Conservation (phyloP, 2,329 filamentous ascomycete species). For the Hymenoscyphus repandus region DNA sequence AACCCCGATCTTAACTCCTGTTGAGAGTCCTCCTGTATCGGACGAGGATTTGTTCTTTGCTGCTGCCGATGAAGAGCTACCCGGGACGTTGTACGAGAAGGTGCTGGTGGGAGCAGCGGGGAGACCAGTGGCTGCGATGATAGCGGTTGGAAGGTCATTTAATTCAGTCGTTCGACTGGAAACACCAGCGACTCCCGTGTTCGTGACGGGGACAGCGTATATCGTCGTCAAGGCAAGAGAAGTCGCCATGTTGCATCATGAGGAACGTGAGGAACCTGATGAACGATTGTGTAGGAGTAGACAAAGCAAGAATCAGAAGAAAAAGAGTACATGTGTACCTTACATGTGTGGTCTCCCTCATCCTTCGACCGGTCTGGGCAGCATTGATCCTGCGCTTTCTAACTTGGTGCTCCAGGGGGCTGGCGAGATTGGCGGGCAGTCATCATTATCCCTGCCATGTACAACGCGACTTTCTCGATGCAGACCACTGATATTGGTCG, state of each 20-base stretch:
- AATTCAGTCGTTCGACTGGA: background rate
- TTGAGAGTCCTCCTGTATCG: constrained; percentile 5
- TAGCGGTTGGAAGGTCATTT: background rate
- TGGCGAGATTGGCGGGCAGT: background rate
- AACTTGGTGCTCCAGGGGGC: no score
- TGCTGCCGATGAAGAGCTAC: background rate
- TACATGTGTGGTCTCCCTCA: no score
- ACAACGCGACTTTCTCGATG: background rate
- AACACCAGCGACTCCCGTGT: background rate
- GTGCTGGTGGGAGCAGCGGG: background rate
- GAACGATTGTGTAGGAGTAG: background rate
- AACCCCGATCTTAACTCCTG: constrained; percentile 19
- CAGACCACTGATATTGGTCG: no score
- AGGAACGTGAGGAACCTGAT: background rate
- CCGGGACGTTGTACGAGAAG: background rate
- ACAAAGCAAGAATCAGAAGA: background rate
- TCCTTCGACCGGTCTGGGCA: no score
- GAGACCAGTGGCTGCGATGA: background rate
- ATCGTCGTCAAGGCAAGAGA: constrained; percentile 1
- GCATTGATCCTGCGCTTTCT: no score
- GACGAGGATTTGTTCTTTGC: background rate
- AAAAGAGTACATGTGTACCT: background rate
- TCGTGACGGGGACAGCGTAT: background rate
- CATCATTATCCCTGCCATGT: background rate
- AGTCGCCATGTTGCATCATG: background rate